Evolutionary conservation across 352 stramenopile species (phyloP).

Genomic region (Pythium apleroticum): DNA sequence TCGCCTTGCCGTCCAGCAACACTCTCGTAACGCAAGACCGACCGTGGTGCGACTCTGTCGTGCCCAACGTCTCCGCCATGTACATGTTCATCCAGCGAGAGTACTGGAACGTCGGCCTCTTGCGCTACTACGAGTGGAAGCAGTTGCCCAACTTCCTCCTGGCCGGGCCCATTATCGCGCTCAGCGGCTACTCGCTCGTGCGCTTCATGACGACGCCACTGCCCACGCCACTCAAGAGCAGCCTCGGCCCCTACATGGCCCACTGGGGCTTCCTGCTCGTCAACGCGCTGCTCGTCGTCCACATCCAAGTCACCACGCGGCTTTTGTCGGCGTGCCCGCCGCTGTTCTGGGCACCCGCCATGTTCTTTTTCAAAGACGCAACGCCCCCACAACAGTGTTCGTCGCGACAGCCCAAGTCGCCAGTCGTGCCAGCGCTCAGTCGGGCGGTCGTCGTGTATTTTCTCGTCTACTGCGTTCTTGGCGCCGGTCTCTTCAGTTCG

Average conservation of each 20-base stretch:
- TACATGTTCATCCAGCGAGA: constrained; percentile 95
- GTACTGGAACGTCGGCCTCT: constrained; percentile 95
- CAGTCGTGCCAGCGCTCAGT: constrained; percentile 24
- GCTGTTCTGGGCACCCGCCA: constrained; percentile 74
- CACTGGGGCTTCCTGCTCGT: constrained; percentile 76
- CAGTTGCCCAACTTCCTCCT: constrained; percentile 95
- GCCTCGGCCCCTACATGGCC: constrained; percentile 47
- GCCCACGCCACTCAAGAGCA: not conserved
- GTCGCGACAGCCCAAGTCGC: not conserved
- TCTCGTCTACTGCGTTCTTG: constrained; percentile 66
- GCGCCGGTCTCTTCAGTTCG: constrained; percentile 63
- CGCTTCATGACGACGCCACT: constrained; percentile 40
- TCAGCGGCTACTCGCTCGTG: constrained; percentile 56
- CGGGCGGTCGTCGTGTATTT: constrained; percentile 62
- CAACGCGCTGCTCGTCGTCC: constrained; percentile 77
- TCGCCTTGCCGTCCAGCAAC: not conserved
- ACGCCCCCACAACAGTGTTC: not conserved
- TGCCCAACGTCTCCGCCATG: constrained; percentile 84
- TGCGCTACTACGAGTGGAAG: constrained; percentile 93
- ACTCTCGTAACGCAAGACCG: constrained; percentile 38
- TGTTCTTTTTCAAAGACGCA: constrained; percentile 22
- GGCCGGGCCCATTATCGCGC: constrained; percentile 79
- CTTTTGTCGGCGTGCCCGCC: constrained; percentile 73
- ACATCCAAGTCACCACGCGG: constrained; percentile 88
- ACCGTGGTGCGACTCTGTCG: constrained; percentile 59